Evolutionary conservation across 1,284 basidiomycete genomes (phyloP), one percentile per base, ranked within the genome.

Genomic region (Ceratobasidium sp.): DNA sequence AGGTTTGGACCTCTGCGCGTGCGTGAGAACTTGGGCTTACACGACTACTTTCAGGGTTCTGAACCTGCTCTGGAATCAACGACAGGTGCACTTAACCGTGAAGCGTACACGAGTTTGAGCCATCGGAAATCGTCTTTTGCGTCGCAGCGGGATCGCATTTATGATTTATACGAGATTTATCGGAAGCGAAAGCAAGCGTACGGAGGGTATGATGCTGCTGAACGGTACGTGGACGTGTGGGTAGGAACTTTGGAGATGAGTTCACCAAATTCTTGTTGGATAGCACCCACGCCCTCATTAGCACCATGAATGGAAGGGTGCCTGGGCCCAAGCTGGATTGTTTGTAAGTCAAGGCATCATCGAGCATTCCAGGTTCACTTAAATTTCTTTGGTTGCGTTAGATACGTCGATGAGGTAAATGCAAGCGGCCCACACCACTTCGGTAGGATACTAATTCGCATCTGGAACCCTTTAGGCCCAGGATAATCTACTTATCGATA

Each of bases 391-490:
- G 89, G 92, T 18, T 50, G 20, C 88, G 92, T 80, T 91, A 79
- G 93, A 90, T 93, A 92, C 81, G 86, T 93, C 0, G 93, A 94
- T 76, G 92, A 94, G 83, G 90, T 88, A 55, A 65, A 41, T 65
- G 23, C 16, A 18, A 65, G 18, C 27, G 10, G 3, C 23, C 23
- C 7, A 44, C 41, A 64, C 6, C 2, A 52, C 8, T 5, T n/a
- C 2, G 57, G 33, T 27, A 18, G 10, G 38, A 46, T 38, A 18
- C 46, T 67, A 27, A 69, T 35, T 33, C 38, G n/a, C 38, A 10
- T 23, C 14, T 23, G 6, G 4, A 33, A 48, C 14, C 18, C 23
- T 14, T 18, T 18, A 75, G 73, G 73, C 60, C 0, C 92, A 94
- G 81, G 93, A 94, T 79, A 92, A 92, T 78, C 83, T 93, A 0